Evolutionary conservation across 345 rosid genomes (phyloP), one percentile per base, ranked within the genome.

Genomic region (Mercurialis annua): DNA sequence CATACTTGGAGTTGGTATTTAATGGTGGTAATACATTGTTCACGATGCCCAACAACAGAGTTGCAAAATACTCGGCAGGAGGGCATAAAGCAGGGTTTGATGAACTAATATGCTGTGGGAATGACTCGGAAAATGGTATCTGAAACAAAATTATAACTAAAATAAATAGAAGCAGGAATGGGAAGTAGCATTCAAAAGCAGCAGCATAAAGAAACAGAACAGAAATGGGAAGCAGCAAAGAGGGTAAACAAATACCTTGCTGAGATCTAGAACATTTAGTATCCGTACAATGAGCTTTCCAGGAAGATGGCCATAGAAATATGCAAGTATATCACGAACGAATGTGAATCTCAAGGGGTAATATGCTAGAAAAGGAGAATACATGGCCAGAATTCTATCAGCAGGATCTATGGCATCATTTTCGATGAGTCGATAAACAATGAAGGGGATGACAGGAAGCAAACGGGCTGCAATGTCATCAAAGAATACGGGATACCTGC

Each of bases 261-360:
- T 76, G 60, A 89, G 85, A 82, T 92, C 99, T 69, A 94, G 90
- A 48, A 94, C 87, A 33, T 82, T 83, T 66, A 94, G 80, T 72
- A 94, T 85, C 62, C 89, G 77, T 38, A 89, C 77, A 67, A 85
- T 81, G 30, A 91, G 87, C 77, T 85, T 90, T 70, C 86, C 88
- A 54, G 92, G 88, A 73, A 94, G 96, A 80, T 89, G 89, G 59
- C 96, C 95, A 71, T 91, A 91, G 70, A 94, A 94, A 77, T 94
- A 94, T 42, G 99, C 95, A 29, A 94, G 97, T 71, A 87, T 89
- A 68, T 94, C 99, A 64, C 98, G 95, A 62, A 94, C 99, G 83
- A 94, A 87, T 72, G 96, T 77, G 78, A 91, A 94, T 80, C 97
- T 84, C 62, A 94, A 76, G 70, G 99, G 95, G 72, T 91, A 90